phyloP scores from a whole-genome alignment of 805 yeast species.

The Starmerella stellata region DNA sequence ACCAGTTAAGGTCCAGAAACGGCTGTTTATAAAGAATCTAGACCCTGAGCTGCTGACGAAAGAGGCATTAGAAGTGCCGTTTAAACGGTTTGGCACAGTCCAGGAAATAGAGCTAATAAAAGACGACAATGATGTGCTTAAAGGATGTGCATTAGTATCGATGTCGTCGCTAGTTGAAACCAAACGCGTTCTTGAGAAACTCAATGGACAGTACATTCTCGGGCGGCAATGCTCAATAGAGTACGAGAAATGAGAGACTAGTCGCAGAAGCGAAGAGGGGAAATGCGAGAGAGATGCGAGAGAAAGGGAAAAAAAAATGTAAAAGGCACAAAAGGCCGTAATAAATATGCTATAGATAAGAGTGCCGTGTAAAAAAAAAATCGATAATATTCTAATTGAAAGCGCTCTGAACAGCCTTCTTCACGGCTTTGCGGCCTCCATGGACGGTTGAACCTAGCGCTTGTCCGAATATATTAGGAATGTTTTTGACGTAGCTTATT shows the following conservation, averaged over 20 bases:
- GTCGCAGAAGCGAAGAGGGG: too few species aligned
- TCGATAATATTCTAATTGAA: too few species aligned
- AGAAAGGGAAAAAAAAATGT: too few species aligned
- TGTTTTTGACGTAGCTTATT: constrained; percentile 5
- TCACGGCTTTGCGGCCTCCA: constrained; percentile 13
- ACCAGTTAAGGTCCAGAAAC: constrained; percentile 31
- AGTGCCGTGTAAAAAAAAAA: too few species aligned
- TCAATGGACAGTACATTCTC: constrained; percentile 54
- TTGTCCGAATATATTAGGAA: constrained; percentile 8
- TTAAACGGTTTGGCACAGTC: constrained; percentile 46
- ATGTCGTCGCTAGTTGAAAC: constrained; percentile 47
- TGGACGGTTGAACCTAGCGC: constrained; percentile 14
- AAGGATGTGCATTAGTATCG: constrained; percentile 49
- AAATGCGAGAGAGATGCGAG: too few species aligned
- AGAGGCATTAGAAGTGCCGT: constrained; percentile 35
- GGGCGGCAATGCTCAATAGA: constrained; percentile 23
- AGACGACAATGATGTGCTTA: constrained; percentile 33
- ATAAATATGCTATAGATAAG: too few species aligned
- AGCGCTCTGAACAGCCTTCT: constrained; percentile 15
- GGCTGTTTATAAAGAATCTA: constrained; percentile 50
- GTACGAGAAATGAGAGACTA: constrained; percentile 1
- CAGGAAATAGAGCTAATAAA: constrained; percentile 23
- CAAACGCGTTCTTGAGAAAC: constrained; percentile 49
- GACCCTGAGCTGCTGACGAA: constrained; percentile 45
- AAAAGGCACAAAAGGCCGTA: too few species aligned